Evolutionary conservation across 495 filamentous ascomycete genomes (phyloP).

Genomic region (Podospora didyma): DNA sequence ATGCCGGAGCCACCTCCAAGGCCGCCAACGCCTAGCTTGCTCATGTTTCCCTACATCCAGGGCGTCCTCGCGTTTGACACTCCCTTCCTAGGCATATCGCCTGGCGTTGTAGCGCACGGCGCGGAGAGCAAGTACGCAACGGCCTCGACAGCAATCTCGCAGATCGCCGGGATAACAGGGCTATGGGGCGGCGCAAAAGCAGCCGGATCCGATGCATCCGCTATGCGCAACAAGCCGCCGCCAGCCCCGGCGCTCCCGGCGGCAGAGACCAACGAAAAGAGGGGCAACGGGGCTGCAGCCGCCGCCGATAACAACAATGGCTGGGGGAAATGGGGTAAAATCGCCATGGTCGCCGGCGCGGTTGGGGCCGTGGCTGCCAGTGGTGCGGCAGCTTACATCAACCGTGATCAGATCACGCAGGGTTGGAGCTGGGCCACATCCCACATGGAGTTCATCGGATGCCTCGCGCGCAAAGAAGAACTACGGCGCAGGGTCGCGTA

Average conservation of each 20-base stretch:
- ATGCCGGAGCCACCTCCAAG: slow-evolving; percentile 24
- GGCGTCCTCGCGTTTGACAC: slow-evolving; percentile 94
- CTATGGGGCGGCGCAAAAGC: slow-evolving; percentile 52
- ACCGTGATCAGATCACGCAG: slow-evolving; percentile 68
- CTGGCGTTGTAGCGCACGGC: slow-evolving; percentile 82
- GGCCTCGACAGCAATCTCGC: slow-evolving; percentile 63
- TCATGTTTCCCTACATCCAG: slow-evolving; percentile 71
- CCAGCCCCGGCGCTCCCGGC: slow-evolving; percentile 29
- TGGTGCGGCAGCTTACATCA: slow-evolving; percentile 82
- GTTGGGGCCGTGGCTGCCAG: slow-evolving; percentile 78
- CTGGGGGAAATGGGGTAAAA: slow-evolving; percentile 68
- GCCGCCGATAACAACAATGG: slow-evolving; percentile 36
- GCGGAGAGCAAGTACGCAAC: slow-evolving; percentile 81
- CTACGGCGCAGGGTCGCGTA: slow-evolving; percentile 60
- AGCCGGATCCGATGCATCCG: slow-evolving; percentile 21
- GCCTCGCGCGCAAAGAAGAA: slow-evolving; percentile 73
- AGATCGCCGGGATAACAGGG: slow-evolving; percentile 58
- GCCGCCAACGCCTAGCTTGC: slow-evolving; percentile 29
- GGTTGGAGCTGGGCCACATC: slow-evolving; percentile 78
- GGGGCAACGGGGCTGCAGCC: too few species aligned
- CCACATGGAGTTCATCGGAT: slow-evolving; percentile 94
- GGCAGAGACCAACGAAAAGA: slow-evolving; percentile 12
- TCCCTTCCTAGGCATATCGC: slow-evolving; percentile 85
- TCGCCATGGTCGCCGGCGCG: slow-evolving; percentile 78
- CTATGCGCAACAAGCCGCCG: slow-evolving; percentile 17